Conservation (phyloP, 305 asterid species). For the Fraxinus paxiana region DNA sequence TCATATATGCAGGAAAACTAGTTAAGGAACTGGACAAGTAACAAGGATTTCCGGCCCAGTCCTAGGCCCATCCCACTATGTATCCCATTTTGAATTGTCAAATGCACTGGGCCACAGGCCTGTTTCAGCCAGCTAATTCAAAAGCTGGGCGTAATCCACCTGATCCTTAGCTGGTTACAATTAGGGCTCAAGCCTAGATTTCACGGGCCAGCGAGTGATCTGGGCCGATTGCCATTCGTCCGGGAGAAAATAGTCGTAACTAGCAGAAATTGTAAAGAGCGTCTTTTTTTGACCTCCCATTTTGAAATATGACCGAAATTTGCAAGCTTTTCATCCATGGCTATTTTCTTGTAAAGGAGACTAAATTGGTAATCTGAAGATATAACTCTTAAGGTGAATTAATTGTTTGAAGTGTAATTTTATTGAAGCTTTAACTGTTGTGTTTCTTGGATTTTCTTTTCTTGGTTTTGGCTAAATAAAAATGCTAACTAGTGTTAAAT, state of each 20-base stretch:
- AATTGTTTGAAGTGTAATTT: conserved; percentile 12
- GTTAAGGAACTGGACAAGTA: background rate
- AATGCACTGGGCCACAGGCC: background rate
- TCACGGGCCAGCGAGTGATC: background rate
- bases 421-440: conserved; percentile 8
- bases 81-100: background rate
- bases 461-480: background rate
- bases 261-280: background rate
- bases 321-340: background rate
- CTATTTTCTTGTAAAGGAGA: background rate
- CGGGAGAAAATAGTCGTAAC: background rate
- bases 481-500: conserved; percentile 34
- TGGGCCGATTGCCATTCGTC: background rate
- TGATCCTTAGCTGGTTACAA: background rate
- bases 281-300: background rate
- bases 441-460: conserved; percentile 11
- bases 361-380: conserved; percentile 79
- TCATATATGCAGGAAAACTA: no score
- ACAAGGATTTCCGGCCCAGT: background rate
- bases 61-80: background rate
- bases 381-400: conserved; percentile 61
- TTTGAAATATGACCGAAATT: background rate
- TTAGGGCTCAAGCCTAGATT: background rate
- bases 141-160: background rate
- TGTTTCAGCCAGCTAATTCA: background rate